Conservation (phyloP, 1,284 basidiomycete species). For the Irpex sp. region DNA sequence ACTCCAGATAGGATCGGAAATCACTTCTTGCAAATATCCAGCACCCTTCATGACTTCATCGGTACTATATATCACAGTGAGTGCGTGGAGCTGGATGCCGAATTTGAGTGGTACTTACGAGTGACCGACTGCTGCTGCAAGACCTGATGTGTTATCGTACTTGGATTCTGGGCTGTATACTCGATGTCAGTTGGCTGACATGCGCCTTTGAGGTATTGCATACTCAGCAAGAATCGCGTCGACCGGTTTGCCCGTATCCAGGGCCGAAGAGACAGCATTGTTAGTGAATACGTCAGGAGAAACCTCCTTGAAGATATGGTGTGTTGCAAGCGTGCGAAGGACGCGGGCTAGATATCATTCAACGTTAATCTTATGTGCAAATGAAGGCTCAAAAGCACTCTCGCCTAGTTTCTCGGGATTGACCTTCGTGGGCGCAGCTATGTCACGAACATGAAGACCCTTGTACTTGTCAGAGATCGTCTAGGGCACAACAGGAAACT, state of each 20-base stretch:
- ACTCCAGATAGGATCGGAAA: conserved; percentile 20
- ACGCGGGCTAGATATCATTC: conserved; percentile 27
- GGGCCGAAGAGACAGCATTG: conserved; percentile 36
- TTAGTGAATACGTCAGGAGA: conserved; percentile 39
- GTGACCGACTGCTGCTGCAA: not conserved
- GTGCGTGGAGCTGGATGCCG: too few species aligned
- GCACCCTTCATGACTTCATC: conserved; percentile 25
- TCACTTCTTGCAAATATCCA: conserved; percentile 23
- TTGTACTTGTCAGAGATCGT: conserved; percentile 8
- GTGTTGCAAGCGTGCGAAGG: conserved; percentile 35
- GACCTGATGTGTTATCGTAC: conserved; percentile 4
- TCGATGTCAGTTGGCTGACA: not conserved
- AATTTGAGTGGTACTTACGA: too few species aligned
- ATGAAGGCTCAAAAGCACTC: not conserved
- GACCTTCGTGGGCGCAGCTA: conserved; percentile 27
- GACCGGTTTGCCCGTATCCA: conserved; percentile 37
- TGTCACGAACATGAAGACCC: conserved; percentile 33
- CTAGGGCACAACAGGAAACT: not conserved
- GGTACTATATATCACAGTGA: conserved; percentile 5
- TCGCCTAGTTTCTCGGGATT: conserved; percentile 33
- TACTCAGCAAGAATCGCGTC: not conserved
- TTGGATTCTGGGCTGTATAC: conserved; percentile 1
- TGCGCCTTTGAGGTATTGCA: not conserved
- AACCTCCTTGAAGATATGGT: conserved; percentile 41
- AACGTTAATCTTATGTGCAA: not conserved